Conservation (phyloP, 768 basidiomycete genomes). For the Mycena alexandri region DNA sequence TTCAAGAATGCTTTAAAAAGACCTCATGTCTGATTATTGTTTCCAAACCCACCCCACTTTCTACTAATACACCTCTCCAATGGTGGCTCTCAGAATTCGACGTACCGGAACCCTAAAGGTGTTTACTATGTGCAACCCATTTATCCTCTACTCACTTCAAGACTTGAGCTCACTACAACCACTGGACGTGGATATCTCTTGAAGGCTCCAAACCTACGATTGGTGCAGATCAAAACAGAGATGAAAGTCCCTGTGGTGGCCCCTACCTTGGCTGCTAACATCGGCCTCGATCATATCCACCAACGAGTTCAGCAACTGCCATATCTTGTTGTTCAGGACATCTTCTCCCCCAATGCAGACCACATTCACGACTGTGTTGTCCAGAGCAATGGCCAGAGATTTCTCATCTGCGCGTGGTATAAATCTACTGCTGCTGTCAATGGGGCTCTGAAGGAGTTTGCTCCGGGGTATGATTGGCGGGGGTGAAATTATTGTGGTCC, state of each 20-base stretch:
- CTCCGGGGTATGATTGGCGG: background rate
- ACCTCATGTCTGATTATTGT: background rate
- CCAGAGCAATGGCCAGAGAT: background rate
- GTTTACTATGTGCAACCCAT: background rate
- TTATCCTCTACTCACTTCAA: too few relatives aligned
- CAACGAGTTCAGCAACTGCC: background rate
- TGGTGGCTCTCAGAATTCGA: background rate
- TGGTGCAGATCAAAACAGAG: too few relatives aligned
- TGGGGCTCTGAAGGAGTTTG: background rate
- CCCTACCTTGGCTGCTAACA: too few relatives aligned
- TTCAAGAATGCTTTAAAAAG: background rate
- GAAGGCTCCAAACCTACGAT: too few relatives aligned
- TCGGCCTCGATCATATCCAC: too few relatives aligned
- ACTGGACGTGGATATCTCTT: too few relatives aligned
- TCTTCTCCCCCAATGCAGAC: background rate
- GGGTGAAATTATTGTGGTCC: background rate
- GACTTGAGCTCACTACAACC: too few relatives aligned
- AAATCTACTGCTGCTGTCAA: background rate
- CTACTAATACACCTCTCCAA: background rate
- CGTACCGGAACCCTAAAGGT: background rate
- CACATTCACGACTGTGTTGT: background rate
- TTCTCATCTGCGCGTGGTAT: background rate
- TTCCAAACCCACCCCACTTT: background rate
- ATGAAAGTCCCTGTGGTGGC: too few relatives aligned
- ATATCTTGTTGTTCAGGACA: background rate